These are phyloP conservation scores for Pilatotrama ljubarskyi DNA, from an alignment of 768 basidiomycete species.

Conservation along the genomic window DNA sequence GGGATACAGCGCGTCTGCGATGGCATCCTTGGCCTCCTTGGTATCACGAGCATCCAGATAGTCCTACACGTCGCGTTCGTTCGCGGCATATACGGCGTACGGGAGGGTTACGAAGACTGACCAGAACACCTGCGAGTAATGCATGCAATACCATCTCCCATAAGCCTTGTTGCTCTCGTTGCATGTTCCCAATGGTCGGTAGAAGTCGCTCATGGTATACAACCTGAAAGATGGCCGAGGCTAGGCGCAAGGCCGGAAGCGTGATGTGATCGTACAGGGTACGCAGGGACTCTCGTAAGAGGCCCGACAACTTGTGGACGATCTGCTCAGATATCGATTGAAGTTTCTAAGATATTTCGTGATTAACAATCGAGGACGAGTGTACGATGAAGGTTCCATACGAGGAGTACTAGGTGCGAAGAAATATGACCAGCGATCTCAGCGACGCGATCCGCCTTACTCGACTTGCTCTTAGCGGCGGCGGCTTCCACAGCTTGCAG, in stretches of 20 bases:
- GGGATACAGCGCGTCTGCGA: conserved; percentile 33
- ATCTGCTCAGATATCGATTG: conserved; percentile 39
- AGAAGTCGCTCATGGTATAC: conserved; percentile 42
- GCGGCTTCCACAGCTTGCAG: conserved; percentile 35
- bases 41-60: conserved; percentile 33
- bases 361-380: too few relatives aligned
- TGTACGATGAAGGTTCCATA: conserved; percentile 32
- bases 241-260: conserved; percentile 41
- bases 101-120: conserved; percentile 26
- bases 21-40: conserved; percentile 23
- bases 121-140: conserved; percentile 55
- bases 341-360: conserved; percentile 39
- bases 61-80: conserved; percentile 17
- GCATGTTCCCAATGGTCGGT: conserved; percentile 25
- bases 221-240: conserved; percentile 40
- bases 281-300: conserved; percentile 45
- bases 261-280: conserved; percentile 46
- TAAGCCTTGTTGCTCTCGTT: conserved; percentile 22
- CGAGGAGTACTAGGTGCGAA: conserved; percentile 45
- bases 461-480: conserved; percentile 31
- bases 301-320: conserved; percentile 38
- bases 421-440: conserved; percentile 42
- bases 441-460: conserved; percentile 31
- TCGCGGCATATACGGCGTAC: background rate
- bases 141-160: conserved; percentile 51